These are phyloP conservation scores for Westerdykella sp. DNA, from an alignment of 2,329 filamentous ascomycete genomes.

Conservation along the genomic window DNA sequence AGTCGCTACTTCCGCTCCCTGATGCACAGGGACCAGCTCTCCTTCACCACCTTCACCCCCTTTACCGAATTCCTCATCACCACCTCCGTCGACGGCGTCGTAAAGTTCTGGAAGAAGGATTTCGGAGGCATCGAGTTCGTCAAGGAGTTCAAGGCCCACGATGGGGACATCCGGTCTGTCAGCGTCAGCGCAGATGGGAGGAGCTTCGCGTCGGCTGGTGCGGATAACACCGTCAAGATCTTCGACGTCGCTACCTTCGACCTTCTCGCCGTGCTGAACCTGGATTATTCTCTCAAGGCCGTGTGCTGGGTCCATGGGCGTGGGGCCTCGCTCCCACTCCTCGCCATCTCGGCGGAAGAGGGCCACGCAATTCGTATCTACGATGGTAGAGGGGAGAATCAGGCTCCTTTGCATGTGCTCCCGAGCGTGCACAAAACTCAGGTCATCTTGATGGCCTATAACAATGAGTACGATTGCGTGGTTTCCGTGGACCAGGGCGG, in stretches of 20 bases:
- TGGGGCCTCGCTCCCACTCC: slow-evolving; percentile 77
- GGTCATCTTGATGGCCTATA: slow-evolving; percentile 82
- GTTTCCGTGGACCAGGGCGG: slow-evolving; percentile 82
- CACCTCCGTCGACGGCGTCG: slow-evolving; percentile 86
- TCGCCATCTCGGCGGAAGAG: slow-evolving; percentile 73
- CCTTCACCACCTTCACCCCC: slow-evolving; percentile 82
- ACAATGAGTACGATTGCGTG: slow-evolving; percentile 81
- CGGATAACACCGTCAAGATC: slow-evolving; percentile 72
- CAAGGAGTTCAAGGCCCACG: slow-evolving; percentile 92
- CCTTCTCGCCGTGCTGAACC: slow-evolving; percentile 58
- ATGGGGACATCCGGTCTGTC: slow-evolving; percentile 74
- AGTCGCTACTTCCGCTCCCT: slow-evolving; percentile 86
- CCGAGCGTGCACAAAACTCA: slow-evolving; percentile 73
- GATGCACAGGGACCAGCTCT: slow-evolving; percentile 96
- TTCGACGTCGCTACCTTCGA: slow-evolving; percentile 73
- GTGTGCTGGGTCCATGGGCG: slow-evolving; percentile 86
- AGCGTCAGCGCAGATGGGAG: slow-evolving; percentile 84
- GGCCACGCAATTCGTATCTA: slow-evolving; percentile 73
- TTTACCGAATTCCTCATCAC: slow-evolving; percentile 94
- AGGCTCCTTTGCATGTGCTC: slow-evolving; percentile 69
- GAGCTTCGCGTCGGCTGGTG: slow-evolving; percentile 85
- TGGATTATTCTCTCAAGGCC: slow-evolving; percentile 68
- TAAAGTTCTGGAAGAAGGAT: slow-evolving; percentile 99
- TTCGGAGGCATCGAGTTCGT: slow-evolving; percentile 90
- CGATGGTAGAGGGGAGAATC: slow-evolving; percentile 79